These are phyloP conservation scores for Fagopyrum homotropicum DNA, from an alignment of 148 eudicot species.

Conservation along the genomic window DNA sequence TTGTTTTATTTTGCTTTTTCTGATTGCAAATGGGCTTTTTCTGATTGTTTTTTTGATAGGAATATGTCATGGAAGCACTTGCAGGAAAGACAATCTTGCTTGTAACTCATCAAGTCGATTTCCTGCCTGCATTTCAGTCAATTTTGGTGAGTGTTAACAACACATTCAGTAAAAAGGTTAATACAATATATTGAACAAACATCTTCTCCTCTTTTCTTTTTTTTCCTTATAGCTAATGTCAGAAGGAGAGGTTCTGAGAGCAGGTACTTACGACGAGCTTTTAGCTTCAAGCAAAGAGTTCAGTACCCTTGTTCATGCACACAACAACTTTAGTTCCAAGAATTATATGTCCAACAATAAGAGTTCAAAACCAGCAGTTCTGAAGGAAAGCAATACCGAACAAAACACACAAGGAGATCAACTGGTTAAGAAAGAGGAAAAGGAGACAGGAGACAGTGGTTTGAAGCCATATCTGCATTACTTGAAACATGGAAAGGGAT, in stretches of 20 bases:
- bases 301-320: slow-evolving; percentile 36
- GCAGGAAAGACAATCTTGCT: slow-evolving; percentile 20
- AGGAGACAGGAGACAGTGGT: slow-evolving; percentile 51
- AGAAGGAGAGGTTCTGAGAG: slow-evolving; percentile 35
- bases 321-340: slow-evolving; percentile 11
- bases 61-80: slow-evolving; percentile 23
- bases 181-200: not conserved
- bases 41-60: not conserved
- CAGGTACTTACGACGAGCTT: slow-evolving; percentile 36
- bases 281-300: slow-evolving; percentile 28
- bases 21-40: not conserved
- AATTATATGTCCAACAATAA: slow-evolving; percentile 2
- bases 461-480: slow-evolving; percentile 48
- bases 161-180: not conserved
- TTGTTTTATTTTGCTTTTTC: not conserved
- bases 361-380: slow-evolving; percentile 14
- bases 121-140: slow-evolving; percentile 20
- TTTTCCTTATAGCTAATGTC: slow-evolving; percentile 31
- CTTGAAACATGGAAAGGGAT: slow-evolving; percentile 39
- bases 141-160: slow-evolving; percentile 13
- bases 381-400: slow-evolving; percentile 7
- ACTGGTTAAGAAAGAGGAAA: slow-evolving; percentile 47
- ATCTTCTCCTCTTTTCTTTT: not conserved
- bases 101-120: slow-evolving; percentile 24
- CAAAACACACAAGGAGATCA: slow-evolving; percentile 26